phyloP scores from a whole-genome alignment of 208 protist species.

The Phytomonas serpens region DNA sequence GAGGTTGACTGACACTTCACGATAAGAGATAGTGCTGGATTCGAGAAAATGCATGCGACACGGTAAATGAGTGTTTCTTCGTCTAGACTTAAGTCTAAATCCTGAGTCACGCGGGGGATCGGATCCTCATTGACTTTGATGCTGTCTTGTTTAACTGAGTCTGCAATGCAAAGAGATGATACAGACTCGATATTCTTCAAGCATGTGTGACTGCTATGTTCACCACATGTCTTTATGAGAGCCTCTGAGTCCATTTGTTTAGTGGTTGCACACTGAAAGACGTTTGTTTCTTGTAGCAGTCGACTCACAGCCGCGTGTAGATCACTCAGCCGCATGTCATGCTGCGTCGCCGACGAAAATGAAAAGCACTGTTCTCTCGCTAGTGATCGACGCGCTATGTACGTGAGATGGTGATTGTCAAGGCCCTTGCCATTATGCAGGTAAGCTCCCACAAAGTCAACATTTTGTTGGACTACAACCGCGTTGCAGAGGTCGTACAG shows the following conservation, averaged over 20 bases:
- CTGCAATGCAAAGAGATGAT: not conserved
- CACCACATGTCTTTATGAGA: not conserved
- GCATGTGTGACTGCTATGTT: not conserved
- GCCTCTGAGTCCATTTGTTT: not conserved
- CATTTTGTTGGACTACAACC: not conserved
- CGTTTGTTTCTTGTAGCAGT: not conserved
- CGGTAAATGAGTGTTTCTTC: not conserved
- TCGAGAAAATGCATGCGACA: not conserved
- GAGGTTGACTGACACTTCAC: not conserved
- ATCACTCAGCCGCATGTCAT: not conserved
- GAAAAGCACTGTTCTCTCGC: not conserved
- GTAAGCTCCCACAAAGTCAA: not conserved
- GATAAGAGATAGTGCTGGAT: not conserved
- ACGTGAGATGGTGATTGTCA: not conserved
- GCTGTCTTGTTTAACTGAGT: not conserved
- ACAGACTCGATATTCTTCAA: not conserved
- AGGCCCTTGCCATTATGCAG: not conserved
- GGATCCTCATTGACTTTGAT: not conserved
- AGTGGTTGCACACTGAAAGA: not conserved
- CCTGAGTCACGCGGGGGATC: not conserved
- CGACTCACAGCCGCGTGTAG: not conserved
- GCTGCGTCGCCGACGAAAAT: not conserved
- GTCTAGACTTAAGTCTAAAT: not conserved
- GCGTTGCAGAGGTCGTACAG: constrained; percentile 1
- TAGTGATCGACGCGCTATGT: not conserved